phyloP scores from a whole-genome alignment of 148 eudicot genomes.

The Camellia lanceoleosa region DNA sequence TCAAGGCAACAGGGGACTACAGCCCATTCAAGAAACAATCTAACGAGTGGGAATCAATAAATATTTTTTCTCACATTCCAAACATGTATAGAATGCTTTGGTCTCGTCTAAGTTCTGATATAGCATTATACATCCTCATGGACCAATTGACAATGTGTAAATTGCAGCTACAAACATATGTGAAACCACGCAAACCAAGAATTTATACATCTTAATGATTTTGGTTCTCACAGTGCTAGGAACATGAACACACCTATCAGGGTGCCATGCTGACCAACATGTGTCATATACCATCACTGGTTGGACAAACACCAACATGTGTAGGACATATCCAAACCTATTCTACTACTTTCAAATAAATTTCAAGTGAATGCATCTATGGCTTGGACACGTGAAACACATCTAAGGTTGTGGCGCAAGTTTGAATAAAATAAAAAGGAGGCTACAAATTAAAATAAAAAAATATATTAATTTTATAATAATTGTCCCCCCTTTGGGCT shows the following conservation, averaged over 20 bases:
- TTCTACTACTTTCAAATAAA: background rate
- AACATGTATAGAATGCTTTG: background rate
- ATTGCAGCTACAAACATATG: background rate
- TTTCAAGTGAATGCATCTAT: background rate
- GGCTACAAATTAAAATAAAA: background rate
- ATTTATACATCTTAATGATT: background rate
- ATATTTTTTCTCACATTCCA: background rate
- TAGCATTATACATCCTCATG: background rate
- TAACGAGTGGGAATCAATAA: background rate
- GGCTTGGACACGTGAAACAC: background rate
- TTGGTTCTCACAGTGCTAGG: background rate
- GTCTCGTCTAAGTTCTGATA: background rate
- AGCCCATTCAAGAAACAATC: conserved; percentile 10
- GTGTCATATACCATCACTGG: background rate
- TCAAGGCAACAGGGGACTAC: conserved; percentile 34
- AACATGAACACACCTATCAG: background rate
- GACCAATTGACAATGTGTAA: background rate
- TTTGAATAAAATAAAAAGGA: background rate
- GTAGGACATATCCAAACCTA: background rate
- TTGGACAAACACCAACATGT: background rate
- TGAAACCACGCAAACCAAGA: background rate
- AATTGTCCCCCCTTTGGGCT: background rate
- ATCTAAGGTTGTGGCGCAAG: background rate
- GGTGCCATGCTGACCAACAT: background rate
- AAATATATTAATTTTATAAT: background rate